phyloP scores from a whole-genome alignment of 1,139 yeast genomes.

The Pichia sp. region DNA sequence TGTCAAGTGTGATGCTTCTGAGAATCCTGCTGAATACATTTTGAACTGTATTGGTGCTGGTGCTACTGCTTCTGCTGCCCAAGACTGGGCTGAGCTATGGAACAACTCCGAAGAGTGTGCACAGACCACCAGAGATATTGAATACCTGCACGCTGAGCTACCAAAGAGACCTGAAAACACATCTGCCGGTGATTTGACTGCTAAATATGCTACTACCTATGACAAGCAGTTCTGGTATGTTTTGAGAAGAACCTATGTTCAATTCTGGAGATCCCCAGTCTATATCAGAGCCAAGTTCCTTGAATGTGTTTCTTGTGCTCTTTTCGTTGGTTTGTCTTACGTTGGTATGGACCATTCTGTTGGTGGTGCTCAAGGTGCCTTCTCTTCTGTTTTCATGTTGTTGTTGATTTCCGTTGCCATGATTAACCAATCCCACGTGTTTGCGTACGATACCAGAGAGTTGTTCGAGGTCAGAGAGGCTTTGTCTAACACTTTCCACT shows the following conservation, averaged over 20 bases:
- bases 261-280: conserved; percentile 49
- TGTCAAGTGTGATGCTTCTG: conserved; percentile 28
- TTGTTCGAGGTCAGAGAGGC: conserved; percentile 60
- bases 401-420: conserved; percentile 48
- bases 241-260: conserved; percentile 38
- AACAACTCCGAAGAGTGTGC: conserved; percentile 13
- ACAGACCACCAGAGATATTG: conserved; percentile 26
- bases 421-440: conserved; percentile 53
- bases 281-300: conserved; percentile 45
- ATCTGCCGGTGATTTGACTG: conserved; percentile 31
- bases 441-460: conserved; percentile 51
- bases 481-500: conserved; percentile 60
- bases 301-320: conserved; percentile 36
- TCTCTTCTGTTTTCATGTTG: conserved; percentile 47
- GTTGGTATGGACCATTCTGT: conserved; percentile 45
- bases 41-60: conserved; percentile 58
- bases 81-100: conserved; percentile 38
- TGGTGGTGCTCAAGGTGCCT: conserved; percentile 50
- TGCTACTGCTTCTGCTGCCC: conserved; percentile 44
- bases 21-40: conserved; percentile 29
- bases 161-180: conserved; percentile 32
- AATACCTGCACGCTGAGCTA: conserved; percentile 23
- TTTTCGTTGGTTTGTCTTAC: conserved; percentile 52
- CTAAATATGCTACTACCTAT: conserved; percentile 36
- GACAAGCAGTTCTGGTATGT: conserved; percentile 40